These are phyloP conservation scores for Erysiphe pulchra DNA, from an alignment of 2,329 filamentous ascomycete genomes.

Conservation along the genomic window DNA sequence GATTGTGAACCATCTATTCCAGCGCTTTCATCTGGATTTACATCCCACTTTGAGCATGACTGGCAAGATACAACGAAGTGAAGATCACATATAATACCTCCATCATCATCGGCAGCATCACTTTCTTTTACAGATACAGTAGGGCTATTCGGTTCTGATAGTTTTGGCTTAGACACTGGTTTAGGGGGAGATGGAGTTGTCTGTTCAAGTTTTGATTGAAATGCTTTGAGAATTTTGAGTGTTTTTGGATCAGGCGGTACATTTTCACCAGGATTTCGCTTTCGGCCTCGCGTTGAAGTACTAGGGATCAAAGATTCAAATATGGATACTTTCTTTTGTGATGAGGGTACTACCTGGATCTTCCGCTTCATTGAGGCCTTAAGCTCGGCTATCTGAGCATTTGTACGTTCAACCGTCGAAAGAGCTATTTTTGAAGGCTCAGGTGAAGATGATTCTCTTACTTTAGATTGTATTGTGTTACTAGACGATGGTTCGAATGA, in stretches of 20 bases:
- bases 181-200: slow-evolving; percentile 12
- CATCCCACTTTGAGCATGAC: slow-evolving; percentile 67
- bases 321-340: slow-evolving; percentile 36
- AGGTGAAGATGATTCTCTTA: slow-evolving; percentile 9
- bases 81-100: slow-evolving; percentile 61
- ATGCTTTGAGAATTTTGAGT: slow-evolving; percentile 49
- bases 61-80: slow-evolving; percentile 94
- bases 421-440: slow-evolving; percentile 15
- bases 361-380: slow-evolving; percentile 61
- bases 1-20: slow-evolving; percentile 23
- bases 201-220: slow-evolving; percentile 49
- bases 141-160: background rate
- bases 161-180: background rate
- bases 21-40: slow-evolving; percentile 6
- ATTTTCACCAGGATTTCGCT: slow-evolving; percentile 33
- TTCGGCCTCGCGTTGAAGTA: slow-evolving; percentile 43
- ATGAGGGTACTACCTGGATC: slow-evolving; percentile 21
- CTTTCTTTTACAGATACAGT: background rate
- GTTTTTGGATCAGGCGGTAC: slow-evolving; percentile 33
- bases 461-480: slow-evolving; percentile 7
- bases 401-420: slow-evolving; percentile 37
- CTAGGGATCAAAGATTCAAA: slow-evolving; percentile 51
- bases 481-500: slow-evolving; percentile 16
- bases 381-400: slow-evolving; percentile 55
- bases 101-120: slow-evolving; percentile 27